Evolutionary conservation across 768 basidiomycete genomes (phyloP).

Genomic region (Naganishia onofrii): DNA sequence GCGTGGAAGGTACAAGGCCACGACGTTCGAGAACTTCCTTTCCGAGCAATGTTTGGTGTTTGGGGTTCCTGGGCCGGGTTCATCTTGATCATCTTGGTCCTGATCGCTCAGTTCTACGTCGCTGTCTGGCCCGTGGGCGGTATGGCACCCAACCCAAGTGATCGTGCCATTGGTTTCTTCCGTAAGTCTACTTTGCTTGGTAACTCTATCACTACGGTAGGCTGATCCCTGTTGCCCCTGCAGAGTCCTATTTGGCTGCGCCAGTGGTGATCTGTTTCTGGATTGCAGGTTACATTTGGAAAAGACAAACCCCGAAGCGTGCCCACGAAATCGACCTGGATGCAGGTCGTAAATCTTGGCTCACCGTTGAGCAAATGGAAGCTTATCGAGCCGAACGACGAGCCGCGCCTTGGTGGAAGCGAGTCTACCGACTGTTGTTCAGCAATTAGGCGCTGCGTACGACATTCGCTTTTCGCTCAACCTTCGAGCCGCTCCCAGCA

Average conservation of each 20-base stretch:
- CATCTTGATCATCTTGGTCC: conserved; percentile 58
- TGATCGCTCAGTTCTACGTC: conserved; percentile 55
- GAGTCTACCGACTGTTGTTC: conserved; percentile 48
- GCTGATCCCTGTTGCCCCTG: too few species aligned
- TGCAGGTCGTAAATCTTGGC: conserved; percentile 47
- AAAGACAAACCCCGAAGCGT: conserved; percentile 40
- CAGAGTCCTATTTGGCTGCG: conserved; percentile 43
- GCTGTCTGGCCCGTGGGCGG: conserved; percentile 48
- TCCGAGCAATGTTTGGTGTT: conserved; percentile 56
- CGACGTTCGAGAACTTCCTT: conserved; percentile 60
- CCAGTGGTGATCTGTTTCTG: conserved; percentile 47
- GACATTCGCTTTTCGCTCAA: neutral
- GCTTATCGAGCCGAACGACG: conserved; percentile 41
- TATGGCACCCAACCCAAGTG: conserved; percentile 28
- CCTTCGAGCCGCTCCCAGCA: neutral
- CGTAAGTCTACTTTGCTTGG: conserved; percentile 17
- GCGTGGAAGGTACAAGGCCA: conserved; percentile 62
- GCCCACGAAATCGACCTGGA: conserved; percentile 51
- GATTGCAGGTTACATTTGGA: conserved; percentile 44
- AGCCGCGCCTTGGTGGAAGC: conserved; percentile 41
- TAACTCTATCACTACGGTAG: neutral
- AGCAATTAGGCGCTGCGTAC: conserved; percentile 18
- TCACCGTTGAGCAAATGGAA: conserved; percentile 49
- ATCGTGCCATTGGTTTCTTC: conserved; percentile 47
- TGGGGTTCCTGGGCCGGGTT: conserved; percentile 56